Evolutionary conservation across 2,329 filamentous ascomycete genomes (phyloP), one percentile per base, ranked within the genome.

Genomic region (Calcarisporium arbuscula): DNA sequence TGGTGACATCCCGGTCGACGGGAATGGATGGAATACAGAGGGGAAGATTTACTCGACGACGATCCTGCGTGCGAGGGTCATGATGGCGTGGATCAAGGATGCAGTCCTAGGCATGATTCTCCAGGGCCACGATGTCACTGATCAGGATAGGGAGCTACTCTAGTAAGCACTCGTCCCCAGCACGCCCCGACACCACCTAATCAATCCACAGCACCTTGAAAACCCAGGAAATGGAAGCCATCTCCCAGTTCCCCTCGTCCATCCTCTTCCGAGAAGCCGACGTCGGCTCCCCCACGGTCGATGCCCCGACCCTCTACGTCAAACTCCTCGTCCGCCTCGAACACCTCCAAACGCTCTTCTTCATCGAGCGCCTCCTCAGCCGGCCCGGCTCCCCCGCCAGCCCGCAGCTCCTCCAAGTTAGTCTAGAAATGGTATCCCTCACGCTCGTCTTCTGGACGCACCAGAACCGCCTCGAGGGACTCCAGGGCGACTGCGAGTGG

Each of bases 291-390:
- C 51, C 67, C 1, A 54, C 70, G 31, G 54, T 61, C 6, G 57
- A 65, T 25, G 63, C 60, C 1, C 45, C 55, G 1, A 46, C 51
- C 0, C 36, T 70, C 3, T 67, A 68, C 34, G 53, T 58, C 15
- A 53, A 66, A 5, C 57, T 70, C n/a, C 52, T 73, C 4, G 51
- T 71, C 2, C 60, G 60, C 6, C 58, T 74, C 4, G 62, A 67
- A 30, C 65, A 72, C 30, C 54, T 75, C 1, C 68, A 76, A 28
- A 77, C 74, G 30, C 57, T 71, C 6, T 77, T 80, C 41, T 64
- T 79, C 18, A 57, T 78, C 19, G 68, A 78, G 42, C 61, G 75
- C 15, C 64, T 77, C 1, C 57, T 78, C 16, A 61, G 67, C 34
- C 70, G 68, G 38, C 50, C 50, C 5, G 52, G 57, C 5, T 43